Evolutionary conservation across 306 rosid species (phyloP).

Genomic region (Cicer cuneatum): DNA sequence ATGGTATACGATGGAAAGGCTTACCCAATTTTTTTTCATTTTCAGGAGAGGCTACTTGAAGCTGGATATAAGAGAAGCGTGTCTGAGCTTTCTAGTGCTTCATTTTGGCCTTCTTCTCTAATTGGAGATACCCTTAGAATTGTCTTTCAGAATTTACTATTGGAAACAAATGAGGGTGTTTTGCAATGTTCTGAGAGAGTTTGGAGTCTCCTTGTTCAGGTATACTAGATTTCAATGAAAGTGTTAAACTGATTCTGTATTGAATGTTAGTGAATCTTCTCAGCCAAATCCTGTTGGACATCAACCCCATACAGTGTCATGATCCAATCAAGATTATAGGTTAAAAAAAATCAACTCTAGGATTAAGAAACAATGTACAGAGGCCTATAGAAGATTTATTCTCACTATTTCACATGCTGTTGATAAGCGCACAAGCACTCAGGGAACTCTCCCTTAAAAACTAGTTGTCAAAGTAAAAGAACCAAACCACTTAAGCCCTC

Average conservation of each 20-base stretch:
- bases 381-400: slow-evolving; percentile 1
- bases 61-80: slow-evolving; percentile 79
- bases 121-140: slow-evolving; percentile 91
- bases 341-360: slow-evolving; percentile 18
- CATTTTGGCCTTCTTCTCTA: slow-evolving; percentile 92
- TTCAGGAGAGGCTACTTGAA: slow-evolving; percentile 94
- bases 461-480: no score
- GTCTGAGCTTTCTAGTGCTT: slow-evolving; percentile 55
- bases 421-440: no score
- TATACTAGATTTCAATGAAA: slow-evolving; percentile 35
- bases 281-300: slow-evolving; percentile 13
- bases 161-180: slow-evolving; percentile 89
- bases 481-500: no score
- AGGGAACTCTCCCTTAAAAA: no score
- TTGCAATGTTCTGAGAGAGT: slow-evolving; percentile 93
- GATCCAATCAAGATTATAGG: slow-evolving; percentile 1
- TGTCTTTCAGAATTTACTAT: slow-evolving; percentile 89
- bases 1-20: slow-evolving; percentile 15
- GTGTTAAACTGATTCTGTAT: neutral
- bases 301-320: slow-evolving; percentile 9
- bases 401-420: slow-evolving; percentile 23
- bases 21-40: slow-evolving; percentile 41
- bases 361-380: neutral
- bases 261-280: slow-evolving; percentile 24
- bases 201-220: slow-evolving; percentile 97